These are phyloP conservation scores for Cladophialophora immunda DNA, from an alignment of 2,329 filamentous ascomycete genomes.

Conservation along the genomic window DNA sequence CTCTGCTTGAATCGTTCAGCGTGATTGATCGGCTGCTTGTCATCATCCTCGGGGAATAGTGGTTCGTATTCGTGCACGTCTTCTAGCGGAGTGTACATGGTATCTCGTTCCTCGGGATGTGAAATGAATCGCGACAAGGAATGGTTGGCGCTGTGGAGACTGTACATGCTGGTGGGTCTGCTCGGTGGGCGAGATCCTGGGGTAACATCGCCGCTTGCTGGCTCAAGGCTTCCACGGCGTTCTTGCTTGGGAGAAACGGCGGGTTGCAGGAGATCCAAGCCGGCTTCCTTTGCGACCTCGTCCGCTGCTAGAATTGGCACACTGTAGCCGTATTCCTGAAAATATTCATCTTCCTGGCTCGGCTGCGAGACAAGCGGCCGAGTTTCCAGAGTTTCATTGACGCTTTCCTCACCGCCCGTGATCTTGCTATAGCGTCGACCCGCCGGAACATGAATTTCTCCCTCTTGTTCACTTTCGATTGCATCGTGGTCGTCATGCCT, in stretches of 20 bases:
- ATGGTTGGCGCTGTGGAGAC: conserved; percentile 53
- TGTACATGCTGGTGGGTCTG: conserved; percentile 70
- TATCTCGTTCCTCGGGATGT: conserved; percentile 60
- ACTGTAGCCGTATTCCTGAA: conserved; percentile 69
- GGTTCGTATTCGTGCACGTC: conserved; percentile 96
- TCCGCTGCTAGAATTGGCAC: conserved; percentile 89
- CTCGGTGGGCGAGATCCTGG: conserved; percentile 68
- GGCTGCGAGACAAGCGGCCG: conserved; percentile 56
- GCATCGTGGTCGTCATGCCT: conserved; percentile 41
- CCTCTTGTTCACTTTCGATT: conserved; percentile 60
- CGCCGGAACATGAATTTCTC: conserved; percentile 80
- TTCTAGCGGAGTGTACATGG: conserved; percentile 74
- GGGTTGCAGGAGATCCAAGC: conserved; percentile 74
- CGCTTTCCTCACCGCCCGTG: conserved; percentile 54
- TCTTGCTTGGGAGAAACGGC: conserved; percentile 80
- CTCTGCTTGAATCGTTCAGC: conserved; percentile 65
- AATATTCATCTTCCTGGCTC: conserved; percentile 58
- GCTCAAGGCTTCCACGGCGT: conserved; percentile 67
- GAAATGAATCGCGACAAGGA: conserved; percentile 62
- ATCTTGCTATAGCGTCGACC: conserved; percentile 45
- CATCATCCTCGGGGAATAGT: conserved; percentile 82
- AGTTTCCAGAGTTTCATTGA: conserved; percentile 57
- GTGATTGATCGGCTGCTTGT: conserved; percentile 62
- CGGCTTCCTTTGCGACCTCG: conserved; percentile 79
- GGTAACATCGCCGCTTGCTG: conserved; percentile 61